Base-by-base conservation (phyloP, 257 asterid genomes). In the Avicennia marina region DNA sequence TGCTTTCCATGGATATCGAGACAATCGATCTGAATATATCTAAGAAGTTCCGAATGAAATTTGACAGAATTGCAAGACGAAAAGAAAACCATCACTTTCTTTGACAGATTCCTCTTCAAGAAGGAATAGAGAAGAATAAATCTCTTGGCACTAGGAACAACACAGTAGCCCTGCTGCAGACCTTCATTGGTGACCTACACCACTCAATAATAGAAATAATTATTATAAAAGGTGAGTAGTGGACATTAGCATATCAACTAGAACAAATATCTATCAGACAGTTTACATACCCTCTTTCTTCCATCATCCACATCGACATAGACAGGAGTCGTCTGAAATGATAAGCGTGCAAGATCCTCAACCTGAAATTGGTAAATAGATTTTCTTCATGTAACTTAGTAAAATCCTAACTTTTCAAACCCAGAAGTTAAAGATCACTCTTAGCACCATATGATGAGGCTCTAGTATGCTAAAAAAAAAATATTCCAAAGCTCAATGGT, bases 11-110 rank as follows among this genome's bases (percentile, higher is more conserved):
- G 86, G 53, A 84, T 80, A 72, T 86, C 97, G n/a, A 41, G 50
- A 58, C 97, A 89, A 42, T 89, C 94, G 21, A 93, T 75, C 70
- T 76, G 71, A 60, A 86, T 82, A 59, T 86, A 82, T 57, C 77
- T 80, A 39, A 93, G 90, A 67, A 93, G 94, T 49, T 89, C 99
- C 0, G 94, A 69, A 59, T 93, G 96, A 68, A 86, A 93, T 73
- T 82, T 86, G 64, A 93, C 97, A 11, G 97, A 93, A 54, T 78
- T 62, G 75, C 99, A 77, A 1, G 99, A 81, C 13, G 99, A 93
- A 81, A 93, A 93, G 83, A 93, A 93, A 72, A 93, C 97, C 99
- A 93, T 93, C 70, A 93, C 84, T 89, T 89, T 93, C 94, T 93
- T 89, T 21, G 91, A 70, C 59, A 68, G 66, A 55, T 93, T 89